These are phyloP conservation scores for Datisca glomerata DNA, from an alignment of 306 rosid genomes.

Conservation along the genomic window DNA sequence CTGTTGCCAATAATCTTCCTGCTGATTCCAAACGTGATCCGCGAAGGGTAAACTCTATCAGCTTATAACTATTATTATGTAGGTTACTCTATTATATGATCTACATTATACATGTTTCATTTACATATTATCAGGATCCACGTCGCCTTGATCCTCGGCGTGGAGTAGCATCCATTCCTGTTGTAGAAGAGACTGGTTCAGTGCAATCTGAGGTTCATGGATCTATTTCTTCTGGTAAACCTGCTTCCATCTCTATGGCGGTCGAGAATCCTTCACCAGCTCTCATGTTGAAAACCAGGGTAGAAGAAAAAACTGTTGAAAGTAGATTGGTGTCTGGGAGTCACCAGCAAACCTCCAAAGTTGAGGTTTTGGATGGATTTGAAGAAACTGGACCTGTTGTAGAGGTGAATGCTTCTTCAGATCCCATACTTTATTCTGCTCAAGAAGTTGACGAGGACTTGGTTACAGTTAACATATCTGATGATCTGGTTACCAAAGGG, in stretches of 20 bases:
- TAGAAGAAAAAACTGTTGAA: constrained; percentile 43
- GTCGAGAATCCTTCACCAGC: constrained; percentile 31
- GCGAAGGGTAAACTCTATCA: constrained; percentile 56
- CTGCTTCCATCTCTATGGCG: constrained; percentile 20
- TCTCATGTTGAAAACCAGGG: constrained; percentile 25
- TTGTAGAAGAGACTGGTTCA: constrained; percentile 36
- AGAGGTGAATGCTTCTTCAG: constrained; percentile 30
- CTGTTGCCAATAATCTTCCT: constrained; percentile 36
- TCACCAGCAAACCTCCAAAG: constrained; percentile 24
- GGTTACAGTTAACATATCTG: constrained; percentile 26
- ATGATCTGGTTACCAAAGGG: constrained; percentile 29
- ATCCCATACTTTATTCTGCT: constrained; percentile 31
- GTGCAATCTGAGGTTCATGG: constrained; percentile 42
- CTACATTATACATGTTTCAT: neutral
- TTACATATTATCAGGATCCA: constrained; percentile 64
- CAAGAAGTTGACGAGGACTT: constrained; percentile 36
- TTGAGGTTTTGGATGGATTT: constrained; percentile 38
- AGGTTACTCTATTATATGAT: neutral
- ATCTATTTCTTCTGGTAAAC: constrained; percentile 35
- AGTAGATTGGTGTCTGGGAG: constrained; percentile 28
- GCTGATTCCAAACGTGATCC: constrained; percentile 89
- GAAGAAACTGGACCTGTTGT: constrained; percentile 24
- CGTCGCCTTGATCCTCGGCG: constrained; percentile 97
- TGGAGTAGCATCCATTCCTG: constrained; percentile 28
- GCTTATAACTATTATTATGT: neutral